Percentiles rank a stretch among this genome's conserved stretches.
Conservation (phyloP, 2,329 filamentous ascomycete species). For the Cladosporium sp. region DNA sequence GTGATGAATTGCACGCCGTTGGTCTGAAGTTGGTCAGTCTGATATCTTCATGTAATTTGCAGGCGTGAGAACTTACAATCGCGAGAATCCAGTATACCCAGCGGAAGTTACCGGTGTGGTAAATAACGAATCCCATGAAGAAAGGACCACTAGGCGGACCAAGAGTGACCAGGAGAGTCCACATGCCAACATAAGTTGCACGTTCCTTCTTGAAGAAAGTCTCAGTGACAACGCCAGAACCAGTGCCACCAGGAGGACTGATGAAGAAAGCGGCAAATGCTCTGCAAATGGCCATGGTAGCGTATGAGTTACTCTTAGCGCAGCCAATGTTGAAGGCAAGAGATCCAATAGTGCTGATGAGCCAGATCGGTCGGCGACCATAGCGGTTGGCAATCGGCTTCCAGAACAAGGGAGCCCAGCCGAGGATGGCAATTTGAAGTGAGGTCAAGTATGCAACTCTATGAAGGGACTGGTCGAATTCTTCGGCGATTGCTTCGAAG, state of each 20-base stretch:
- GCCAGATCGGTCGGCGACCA: slow-evolving; percentile 52
- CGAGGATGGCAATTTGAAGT: slow-evolving; percentile 52
- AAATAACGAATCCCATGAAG: slow-evolving; percentile 43
- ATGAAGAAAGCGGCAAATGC: slow-evolving; percentile 56
- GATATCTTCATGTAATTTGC: not conserved
- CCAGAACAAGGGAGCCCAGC: slow-evolving; percentile 54
- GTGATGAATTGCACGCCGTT: slow-evolving; percentile 55
- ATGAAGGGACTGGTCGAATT: slow-evolving; percentile 48
- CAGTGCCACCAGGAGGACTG: slow-evolving; percentile 50
- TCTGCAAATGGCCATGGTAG: slow-evolving; percentile 48
- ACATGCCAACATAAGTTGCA: slow-evolving; percentile 54
- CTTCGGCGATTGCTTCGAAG: slow-evolving; percentile 50
- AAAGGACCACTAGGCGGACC: slow-evolving; percentile 44
- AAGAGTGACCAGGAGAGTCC: slow-evolving; percentile 51
- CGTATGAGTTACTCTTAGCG: slow-evolving; percentile 47
- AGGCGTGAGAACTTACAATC: slow-evolving; percentile 38
- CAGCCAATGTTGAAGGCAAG: slow-evolving; percentile 52
- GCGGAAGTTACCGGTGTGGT: slow-evolving; percentile 47
- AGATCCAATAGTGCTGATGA: slow-evolving; percentile 47
- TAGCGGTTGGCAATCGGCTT: slow-evolving; percentile 51
- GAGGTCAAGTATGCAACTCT: slow-evolving; percentile 52
- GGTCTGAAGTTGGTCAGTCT: slow-evolving; percentile 34
- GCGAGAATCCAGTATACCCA: slow-evolving; percentile 59
- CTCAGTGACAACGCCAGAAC: slow-evolving; percentile 55
- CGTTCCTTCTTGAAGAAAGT: slow-evolving; percentile 55